These are phyloP conservation scores for Penicillium malachiteum DNA, from an alignment of 495 filamentous ascomycete species.

Conservation along the genomic window DNA sequence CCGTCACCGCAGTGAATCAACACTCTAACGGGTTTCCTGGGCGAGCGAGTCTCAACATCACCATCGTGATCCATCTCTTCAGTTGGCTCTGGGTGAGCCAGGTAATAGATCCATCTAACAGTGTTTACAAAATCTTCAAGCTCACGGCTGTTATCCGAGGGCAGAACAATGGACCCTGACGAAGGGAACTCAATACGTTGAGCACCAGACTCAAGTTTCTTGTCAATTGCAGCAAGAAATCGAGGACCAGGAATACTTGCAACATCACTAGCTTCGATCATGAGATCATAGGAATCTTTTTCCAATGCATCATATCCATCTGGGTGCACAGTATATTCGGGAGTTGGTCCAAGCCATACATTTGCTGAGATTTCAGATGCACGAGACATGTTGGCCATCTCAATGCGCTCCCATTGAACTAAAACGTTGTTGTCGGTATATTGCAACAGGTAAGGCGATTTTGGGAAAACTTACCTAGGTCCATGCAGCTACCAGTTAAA, in stretches of 20 bases:
- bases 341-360: constrained; percentile 88
- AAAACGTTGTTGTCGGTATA: constrained; percentile 16
- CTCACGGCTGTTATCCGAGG: constrained; percentile 74
- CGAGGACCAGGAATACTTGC: constrained; percentile 62
- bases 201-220: constrained; percentile 50
- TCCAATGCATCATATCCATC: constrained; percentile 21
- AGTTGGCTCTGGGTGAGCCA: constrained; percentile 59
- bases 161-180: constrained; percentile 82
- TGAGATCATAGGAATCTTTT: constrained; percentile 58
- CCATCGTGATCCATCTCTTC: constrained; percentile 54
- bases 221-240: constrained; percentile 57
- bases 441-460: neutral
- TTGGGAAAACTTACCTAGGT: constrained; percentile 64
- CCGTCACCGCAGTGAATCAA: constrained; percentile 93
- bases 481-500: constrained; percentile 75
- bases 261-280: constrained; percentile 84
- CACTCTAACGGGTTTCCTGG: constrained; percentile 56
- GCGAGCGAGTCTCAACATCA: constrained; percentile 51
- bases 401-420: constrained; percentile 81
- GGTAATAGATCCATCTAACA: constrained; percentile 83
- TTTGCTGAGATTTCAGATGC: constrained; percentile 85
- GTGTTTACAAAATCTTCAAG: constrained; percentile 80
- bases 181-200: constrained; percentile 83
- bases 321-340: constrained; percentile 55
- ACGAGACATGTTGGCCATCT: constrained; percentile 92